Percentiles rank a stretch among this genome's conserved stretches.
phyloP scores from a whole-genome alignment of 257 asterid genomes.

The Fraxinus quadrangulata region DNA sequence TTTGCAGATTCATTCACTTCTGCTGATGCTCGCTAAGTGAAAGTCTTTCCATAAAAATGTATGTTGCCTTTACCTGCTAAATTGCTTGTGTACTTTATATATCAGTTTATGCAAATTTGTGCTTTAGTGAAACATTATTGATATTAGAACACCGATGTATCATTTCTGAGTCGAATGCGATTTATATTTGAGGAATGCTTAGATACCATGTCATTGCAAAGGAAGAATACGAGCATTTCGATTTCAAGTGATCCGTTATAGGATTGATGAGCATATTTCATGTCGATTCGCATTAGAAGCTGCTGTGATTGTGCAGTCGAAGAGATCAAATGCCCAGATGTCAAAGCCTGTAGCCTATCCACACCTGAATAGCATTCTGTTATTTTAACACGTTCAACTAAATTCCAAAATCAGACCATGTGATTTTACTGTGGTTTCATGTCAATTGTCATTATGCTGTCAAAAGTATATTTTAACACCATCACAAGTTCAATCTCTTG shows the following conservation, averaged over 20 bases:
- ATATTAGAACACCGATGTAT: background rate
- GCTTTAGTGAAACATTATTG: background rate
- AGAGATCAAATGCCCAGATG: background rate
- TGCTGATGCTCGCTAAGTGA: slow-evolving; percentile 58
- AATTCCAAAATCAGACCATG: background rate
- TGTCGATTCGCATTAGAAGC: slow-evolving; percentile 6
- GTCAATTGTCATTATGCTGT: background rate
- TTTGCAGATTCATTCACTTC: slow-evolving; percentile 66
- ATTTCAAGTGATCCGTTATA: background rate
- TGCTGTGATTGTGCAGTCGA: background rate
- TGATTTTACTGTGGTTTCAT: background rate
- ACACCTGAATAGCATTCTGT: background rate
- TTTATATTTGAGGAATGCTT: background rate
- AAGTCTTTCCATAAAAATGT: background rate
- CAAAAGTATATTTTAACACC: background rate
- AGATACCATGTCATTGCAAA: background rate
- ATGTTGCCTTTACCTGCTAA: background rate
- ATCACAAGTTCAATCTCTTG: background rate
- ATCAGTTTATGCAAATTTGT: background rate
- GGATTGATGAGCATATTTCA: slow-evolving; percentile 16
- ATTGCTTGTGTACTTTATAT: slow-evolving; percentile 3
- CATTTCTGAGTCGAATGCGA: background rate
- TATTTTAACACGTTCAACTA: background rate
- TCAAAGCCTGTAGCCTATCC: background rate
- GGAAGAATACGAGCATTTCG: slow-evolving; percentile 10